A percentile compares a stretch with the other conserved stretches of the same genome.
These are phyloP conservation scores for Proliferodiscus dingleyae DNA, from an alignment of 2,329 filamentous ascomycete species.

Conservation along the genomic window DNA sequence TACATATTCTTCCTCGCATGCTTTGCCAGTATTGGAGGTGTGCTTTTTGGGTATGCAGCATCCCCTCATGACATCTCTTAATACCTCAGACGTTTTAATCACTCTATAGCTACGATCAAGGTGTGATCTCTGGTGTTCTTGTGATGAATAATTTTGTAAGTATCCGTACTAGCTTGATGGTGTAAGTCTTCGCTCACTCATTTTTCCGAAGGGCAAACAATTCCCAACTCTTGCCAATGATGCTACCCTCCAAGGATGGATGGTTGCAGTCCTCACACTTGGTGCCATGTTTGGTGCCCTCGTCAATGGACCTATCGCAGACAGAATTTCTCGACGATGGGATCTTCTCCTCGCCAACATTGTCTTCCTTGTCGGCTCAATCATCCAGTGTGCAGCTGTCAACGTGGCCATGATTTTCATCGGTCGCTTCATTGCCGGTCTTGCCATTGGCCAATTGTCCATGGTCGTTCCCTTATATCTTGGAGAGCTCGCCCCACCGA, in stretches of 20 bases:
- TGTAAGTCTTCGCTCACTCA: too few relatives aligned
- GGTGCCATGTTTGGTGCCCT: constrained; percentile 61
- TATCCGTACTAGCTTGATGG: too few relatives aligned
- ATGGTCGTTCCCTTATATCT: constrained; percentile 28
- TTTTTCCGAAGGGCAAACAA: constrained; percentile 36
- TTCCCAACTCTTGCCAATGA: constrained; percentile 39
- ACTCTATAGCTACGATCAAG: constrained; percentile 63
- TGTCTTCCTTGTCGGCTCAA: constrained; percentile 64
- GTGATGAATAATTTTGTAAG: constrained; percentile 46
- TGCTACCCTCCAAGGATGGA: constrained; percentile 13
- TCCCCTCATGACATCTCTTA: constrained; percentile 22
- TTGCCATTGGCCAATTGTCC: constrained; percentile 43
- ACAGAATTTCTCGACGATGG: constrained; percentile 62
- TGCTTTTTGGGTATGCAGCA: constrained; percentile 39
- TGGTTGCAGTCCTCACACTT: constrained; percentile 10
- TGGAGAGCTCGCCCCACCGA: constrained; percentile 43
- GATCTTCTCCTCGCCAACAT: constrained; percentile 58
- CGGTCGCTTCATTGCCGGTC: constrained; percentile 64
- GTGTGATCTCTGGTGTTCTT: constrained; percentile 64
- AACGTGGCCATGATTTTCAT: constrained; percentile 52
- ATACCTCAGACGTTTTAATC: constrained; percentile 39
- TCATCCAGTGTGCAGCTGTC: constrained; percentile 60
- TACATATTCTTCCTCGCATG: constrained; percentile 48
- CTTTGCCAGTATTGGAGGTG: constrained; percentile 57
- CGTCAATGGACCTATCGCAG: constrained; percentile 62